Conservation (phyloP, 208 protist genomes). For the Leishmania amazonensis region DNA sequence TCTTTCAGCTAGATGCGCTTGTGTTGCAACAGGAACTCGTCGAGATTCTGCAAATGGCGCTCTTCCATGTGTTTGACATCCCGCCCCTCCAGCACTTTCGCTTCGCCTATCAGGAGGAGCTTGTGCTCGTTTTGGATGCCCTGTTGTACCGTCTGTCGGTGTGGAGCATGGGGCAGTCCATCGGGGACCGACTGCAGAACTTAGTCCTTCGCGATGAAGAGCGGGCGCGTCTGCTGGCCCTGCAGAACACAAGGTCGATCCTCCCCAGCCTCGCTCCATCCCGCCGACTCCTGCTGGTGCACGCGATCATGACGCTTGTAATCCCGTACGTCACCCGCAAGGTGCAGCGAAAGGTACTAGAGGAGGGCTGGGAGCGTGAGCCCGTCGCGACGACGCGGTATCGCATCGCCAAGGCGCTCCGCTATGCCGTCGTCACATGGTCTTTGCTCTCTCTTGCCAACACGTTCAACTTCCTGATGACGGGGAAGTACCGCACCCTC, state of each 20-base stretch:
- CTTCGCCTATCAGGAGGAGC: constrained; percentile 84
- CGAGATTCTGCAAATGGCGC: constrained; percentile 68
- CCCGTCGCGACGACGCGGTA: constrained; percentile 27
- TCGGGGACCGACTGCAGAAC: constrained; percentile 87
- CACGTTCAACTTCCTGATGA: constrained; percentile 85
- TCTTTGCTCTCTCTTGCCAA: constrained; percentile 73
- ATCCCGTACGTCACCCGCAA: constrained; percentile 82
- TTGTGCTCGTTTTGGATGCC: constrained; percentile 64
- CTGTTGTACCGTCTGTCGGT: constrained; percentile 77
- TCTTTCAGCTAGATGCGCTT: constrained; percentile 82
- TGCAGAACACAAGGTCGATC: constrained; percentile 54
- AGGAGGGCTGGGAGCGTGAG: constrained; percentile 80
- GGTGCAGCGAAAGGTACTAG: constrained; percentile 66
- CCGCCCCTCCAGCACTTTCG: constrained; percentile 60
- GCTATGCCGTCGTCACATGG: constrained; percentile 52
- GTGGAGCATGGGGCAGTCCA: constrained; percentile 68
- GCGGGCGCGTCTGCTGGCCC: constrained; percentile 46
- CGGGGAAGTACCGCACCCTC: constrained; percentile 85
- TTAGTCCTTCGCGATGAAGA: constrained; percentile 82
- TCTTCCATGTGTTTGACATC: constrained; percentile 77
- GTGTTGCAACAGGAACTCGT: constrained; percentile 74
- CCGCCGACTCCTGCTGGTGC: constrained; percentile 64
- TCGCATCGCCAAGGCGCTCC: constrained; percentile 48
- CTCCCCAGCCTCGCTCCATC: constrained; percentile 67
- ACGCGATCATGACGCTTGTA: constrained; percentile 68